These are phyloP conservation scores for Euphrasia confusa DNA, from an alignment of 257 asterid species.

Conservation along the genomic window DNA sequence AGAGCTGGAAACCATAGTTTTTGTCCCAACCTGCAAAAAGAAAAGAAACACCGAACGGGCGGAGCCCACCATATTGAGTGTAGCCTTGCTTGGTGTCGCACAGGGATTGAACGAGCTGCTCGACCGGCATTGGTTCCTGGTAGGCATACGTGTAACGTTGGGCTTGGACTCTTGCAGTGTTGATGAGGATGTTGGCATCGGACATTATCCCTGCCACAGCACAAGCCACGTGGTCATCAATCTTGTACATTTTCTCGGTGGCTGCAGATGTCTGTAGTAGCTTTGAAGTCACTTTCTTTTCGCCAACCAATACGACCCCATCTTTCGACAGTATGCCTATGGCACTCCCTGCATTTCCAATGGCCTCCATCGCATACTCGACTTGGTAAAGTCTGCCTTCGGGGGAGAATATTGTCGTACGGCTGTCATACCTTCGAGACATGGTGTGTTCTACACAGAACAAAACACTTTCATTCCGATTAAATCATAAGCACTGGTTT, in stretches of 20 bases:
- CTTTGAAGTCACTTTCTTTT: constrained; percentile 87
- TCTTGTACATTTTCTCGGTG: constrained; percentile 89
- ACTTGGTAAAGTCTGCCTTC: constrained; percentile 95
- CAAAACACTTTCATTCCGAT: neutral
- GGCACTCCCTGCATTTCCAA: constrained; percentile 95
- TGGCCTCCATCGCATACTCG: constrained; percentile 96
- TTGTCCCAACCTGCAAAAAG: constrained; percentile 97
- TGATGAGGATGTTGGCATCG: constrained; percentile 88
- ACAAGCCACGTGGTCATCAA: constrained; percentile 92
- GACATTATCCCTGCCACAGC: constrained; percentile 98
- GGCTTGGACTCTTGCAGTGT: constrained; percentile 93
- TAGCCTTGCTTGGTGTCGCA: constrained; percentile 96
- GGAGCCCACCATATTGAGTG: constrained; percentile 92
- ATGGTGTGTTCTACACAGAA: constrained; percentile 35
- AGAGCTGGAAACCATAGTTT: constrained; percentile 87
- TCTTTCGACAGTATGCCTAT: constrained; percentile 77
- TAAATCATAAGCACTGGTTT: neutral
- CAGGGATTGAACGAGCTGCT: constrained; percentile 83
- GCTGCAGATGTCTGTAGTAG: constrained; percentile 83
- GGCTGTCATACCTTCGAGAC: constrained; percentile 94
- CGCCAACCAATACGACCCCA: constrained; percentile 87
- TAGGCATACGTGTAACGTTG: constrained; percentile 75
- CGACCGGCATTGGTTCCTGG: constrained; percentile 96
- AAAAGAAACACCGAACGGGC: constrained; percentile 92
- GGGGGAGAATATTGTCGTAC: constrained; percentile 92